Evolutionary conservation across 805 yeast genomes (phyloP), one percentile per base, ranked within the genome.

Genomic region (Ogataea parapolymorpha): DNA sequence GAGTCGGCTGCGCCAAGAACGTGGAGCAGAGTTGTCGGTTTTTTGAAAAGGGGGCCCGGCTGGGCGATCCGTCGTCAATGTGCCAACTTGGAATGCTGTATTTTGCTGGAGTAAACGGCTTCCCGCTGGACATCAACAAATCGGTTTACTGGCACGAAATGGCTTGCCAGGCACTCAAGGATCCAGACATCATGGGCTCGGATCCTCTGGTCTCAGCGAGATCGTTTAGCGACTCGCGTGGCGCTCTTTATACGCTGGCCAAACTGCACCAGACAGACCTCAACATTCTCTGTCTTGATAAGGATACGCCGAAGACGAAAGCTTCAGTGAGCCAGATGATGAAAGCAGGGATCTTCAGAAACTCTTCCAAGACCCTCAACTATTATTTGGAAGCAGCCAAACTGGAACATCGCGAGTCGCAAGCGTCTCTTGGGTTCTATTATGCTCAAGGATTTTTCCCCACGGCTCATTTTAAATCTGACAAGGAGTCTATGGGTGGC

Each of bases 21-120:
- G 37, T 58, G 15, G 61, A 65, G 13, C 67, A 69, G 43, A 80
- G 88, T 8, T 61, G 79, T 18, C 53, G 64, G 11, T 79, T 74
- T 64, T 83, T 79, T 61, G 66, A 69, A 26, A 65, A 68, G 34
- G 85, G 88, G 0, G 86, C 90, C 3, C 62, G 68, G n/a, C 59
- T 72, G 16, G 83, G 82, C 5, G 78, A 75, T 48, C 76, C 74
- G 3, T 72, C 80, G 11, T 80, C 88, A 16, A 82, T 83, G 85
- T 83, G 81, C 63, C 82, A 83, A 59, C 62, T 84, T 13, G 93
- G 89, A 5, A 74, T 80, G 76, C 69, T 80, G 33, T 68, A 73
- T 49, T 66, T 81, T 13, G 69, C 75, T 13, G 66, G 66, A 8
- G 56, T 54, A n/a, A 57, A 54, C 46, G 64, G 62, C 4, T 54